phyloP scores from a whole-genome alignment of 2,329 filamentous ascomycete genomes.

The Mariannaea elegans region DNA sequence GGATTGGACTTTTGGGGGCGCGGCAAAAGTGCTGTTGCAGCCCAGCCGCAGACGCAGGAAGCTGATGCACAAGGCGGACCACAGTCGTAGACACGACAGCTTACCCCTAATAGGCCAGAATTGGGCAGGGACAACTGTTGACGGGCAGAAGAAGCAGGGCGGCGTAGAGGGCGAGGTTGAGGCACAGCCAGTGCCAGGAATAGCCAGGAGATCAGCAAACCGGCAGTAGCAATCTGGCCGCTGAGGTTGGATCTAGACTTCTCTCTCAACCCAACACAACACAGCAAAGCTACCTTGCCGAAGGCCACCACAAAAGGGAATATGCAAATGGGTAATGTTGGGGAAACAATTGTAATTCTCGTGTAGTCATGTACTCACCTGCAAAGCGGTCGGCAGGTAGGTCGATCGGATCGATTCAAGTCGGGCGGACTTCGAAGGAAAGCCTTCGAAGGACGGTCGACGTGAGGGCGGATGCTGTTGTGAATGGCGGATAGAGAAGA shows the following conservation, averaged over 20 bases:
- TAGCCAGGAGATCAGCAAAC: slow-evolving; percentile 9
- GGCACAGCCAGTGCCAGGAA: slow-evolving; percentile 13
- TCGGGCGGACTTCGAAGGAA: slow-evolving; percentile 14
- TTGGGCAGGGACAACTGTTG: slow-evolving; percentile 7
- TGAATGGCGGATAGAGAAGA: slow-evolving; percentile 12
- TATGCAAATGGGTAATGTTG: background rate
- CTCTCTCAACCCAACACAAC: background rate
- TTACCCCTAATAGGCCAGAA: slow-evolving; percentile 17
- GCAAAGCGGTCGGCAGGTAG: slow-evolving; percentile 12
- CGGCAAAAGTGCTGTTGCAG: slow-evolving; percentile 37
- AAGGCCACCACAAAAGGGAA: background rate
- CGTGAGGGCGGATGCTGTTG: slow-evolving; percentile 27
- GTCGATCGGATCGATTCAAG: slow-evolving; percentile 14
- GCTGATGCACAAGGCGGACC: slow-evolving; percentile 23
- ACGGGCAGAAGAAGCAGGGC: slow-evolving; percentile 22
- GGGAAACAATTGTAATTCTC: background rate
- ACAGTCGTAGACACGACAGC: slow-evolving; percentile 12
- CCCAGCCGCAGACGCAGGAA: slow-evolving; percentile 32
- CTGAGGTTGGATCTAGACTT: slow-evolving; percentile 9
- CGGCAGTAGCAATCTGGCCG: slow-evolving; percentile 9
- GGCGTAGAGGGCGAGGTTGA: slow-evolving; percentile 5
- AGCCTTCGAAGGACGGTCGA: slow-evolving; percentile 15
- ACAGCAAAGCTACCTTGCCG: slow-evolving; percentile 7
- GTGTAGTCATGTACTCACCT: slow-evolving; percentile 21
- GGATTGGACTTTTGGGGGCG: slow-evolving; percentile 34